Evolutionary conservation across 225 moss, liverwort and hornwort genomes (phyloP), one percentile per base, ranked within the genome.

Genomic region (Marchantia paleacea): DNA sequence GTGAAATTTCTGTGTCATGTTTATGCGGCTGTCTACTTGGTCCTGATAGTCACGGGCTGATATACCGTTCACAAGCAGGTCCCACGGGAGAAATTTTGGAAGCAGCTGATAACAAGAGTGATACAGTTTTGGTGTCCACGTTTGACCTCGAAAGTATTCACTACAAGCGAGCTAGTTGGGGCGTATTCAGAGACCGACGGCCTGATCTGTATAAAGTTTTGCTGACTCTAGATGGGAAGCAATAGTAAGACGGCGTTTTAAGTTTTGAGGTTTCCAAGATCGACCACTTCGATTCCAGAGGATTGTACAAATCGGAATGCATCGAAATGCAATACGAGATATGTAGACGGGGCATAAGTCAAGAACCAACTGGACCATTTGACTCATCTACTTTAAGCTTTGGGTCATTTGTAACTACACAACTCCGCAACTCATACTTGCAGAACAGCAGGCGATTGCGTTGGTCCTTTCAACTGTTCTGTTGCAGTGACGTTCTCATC

Each of bases 121-220:
- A 99, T 55, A 72, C 89, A 4, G 93, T 99, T 15, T 48, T 99
- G 73, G 89, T 99, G 29, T 90, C 92, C 10, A 95, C 85, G 77
- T 99, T 99, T 62, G 95, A 99, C 60, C 84, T 99, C 62, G 85
- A 87, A 70, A 78, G 85, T 66, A 95, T 95, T 12, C 85, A 82
- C 71, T 60, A 54, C 47, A 93, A 92, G 86, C 93, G 97, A 16
- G 90, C 89, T 65, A 90, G 92, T 82, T 99, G 97, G 97, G 97
- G 97, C 3, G 52, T 99, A 0, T 99, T 93, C 54, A 82, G 95
- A 68, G 97, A 95, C 79, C 87, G 95, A 15, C 91, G 93, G 26
- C 97, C 95, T 25, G 97, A 95, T 79, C 91, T 95, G 61, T 99
- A 95, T 81, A 99, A 93, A 77, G 91, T 91, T 58, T 88, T 99